Conservation (phyloP, 352 stramenopile species). For the Globisporangium canariense region DNA sequence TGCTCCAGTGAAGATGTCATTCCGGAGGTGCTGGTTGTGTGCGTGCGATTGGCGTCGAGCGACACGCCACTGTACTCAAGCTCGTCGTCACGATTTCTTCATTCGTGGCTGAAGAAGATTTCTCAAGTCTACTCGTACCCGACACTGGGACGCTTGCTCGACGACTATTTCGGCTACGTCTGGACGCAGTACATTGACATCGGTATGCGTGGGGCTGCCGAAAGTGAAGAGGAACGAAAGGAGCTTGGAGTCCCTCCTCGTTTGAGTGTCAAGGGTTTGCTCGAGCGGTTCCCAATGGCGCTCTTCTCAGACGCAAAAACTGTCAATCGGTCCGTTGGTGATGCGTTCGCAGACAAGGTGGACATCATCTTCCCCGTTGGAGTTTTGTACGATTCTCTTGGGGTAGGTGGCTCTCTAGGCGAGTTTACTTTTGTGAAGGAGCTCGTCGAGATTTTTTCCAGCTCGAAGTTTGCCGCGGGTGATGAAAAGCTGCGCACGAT, state of each 20-base stretch:
- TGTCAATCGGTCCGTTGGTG: background rate
- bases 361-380: slow-evolving; percentile 46
- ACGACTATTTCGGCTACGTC: slow-evolving; percentile 65
- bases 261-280: slow-evolving; percentile 24
- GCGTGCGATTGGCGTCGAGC: slow-evolving; percentile 41
- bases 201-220: slow-evolving; percentile 4
- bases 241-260: background rate
- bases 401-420: background rate
- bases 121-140: slow-evolving; percentile 46
- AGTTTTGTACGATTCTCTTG: slow-evolving; percentile 44
- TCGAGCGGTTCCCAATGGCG: slow-evolving; percentile 38
- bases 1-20: slow-evolving; percentile 58
- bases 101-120: slow-evolving; percentile 45
- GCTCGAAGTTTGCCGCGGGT: background rate
- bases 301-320: slow-evolving; percentile 7
- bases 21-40: slow-evolving; percentile 47
- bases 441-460: slow-evolving; percentile 15
- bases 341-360: slow-evolving; percentile 32
- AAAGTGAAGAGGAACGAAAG: slow-evolving; percentile 17
- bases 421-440: slow-evolving; percentile 39
- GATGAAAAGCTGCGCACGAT: background rate
- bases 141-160: slow-evolving; percentile 35
- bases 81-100: slow-evolving; percentile 31
- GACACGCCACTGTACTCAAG: slow-evolving; percentile 33
- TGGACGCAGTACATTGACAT: slow-evolving; percentile 35